Evolutionary conservation across 1,284 basidiomycete species (phyloP).

Genomic region (Microbotryum silenes-acaulis): DNA sequence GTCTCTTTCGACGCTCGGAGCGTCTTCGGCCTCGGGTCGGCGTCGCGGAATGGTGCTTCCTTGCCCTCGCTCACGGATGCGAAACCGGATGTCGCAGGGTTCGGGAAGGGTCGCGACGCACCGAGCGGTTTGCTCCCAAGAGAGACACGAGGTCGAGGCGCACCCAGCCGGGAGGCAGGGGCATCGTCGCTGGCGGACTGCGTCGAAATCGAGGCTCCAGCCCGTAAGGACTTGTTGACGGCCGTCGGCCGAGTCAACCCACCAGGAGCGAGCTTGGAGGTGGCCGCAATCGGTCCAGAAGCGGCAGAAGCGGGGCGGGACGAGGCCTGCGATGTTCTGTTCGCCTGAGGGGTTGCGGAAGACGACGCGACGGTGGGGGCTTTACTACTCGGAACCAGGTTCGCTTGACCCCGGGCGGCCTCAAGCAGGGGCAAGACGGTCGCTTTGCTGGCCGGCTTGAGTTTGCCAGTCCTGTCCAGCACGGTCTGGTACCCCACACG

Average conservation of each 20-base stretch:
- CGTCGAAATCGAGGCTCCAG: slow-evolving; percentile 18
- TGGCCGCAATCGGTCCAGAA: slow-evolving; percentile 35
- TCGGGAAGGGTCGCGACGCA: slow-evolving; percentile 36
- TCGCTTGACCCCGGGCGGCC: slow-evolving; percentile 42
- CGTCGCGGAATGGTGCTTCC: slow-evolving; percentile 57
- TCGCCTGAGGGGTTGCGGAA: neutral
- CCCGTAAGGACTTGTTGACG: slow-evolving; percentile 12
- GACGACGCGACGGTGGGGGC: too few species aligned
- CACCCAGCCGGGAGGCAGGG: slow-evolving; percentile 8
- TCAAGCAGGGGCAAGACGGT: slow-evolving; percentile 84
- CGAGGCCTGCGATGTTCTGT: neutral
- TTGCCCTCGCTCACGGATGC: slow-evolving; percentile 49
- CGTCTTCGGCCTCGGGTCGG: slow-evolving; percentile 64
- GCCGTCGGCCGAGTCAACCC: slow-evolving; percentile 14
- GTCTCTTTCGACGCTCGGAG: slow-evolving; percentile 66
- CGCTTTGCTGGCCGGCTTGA: slow-evolving; percentile 85
- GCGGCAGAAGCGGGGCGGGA: slow-evolving; percentile 18
- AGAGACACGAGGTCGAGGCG: slow-evolving; percentile 34
- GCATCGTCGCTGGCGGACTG: slow-evolving; percentile 10
- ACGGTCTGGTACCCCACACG: slow-evolving; percentile 77
- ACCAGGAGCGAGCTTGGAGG: slow-evolving; percentile 46
- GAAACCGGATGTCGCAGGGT: slow-evolving; percentile 35
- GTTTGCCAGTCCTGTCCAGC: slow-evolving; percentile 69
- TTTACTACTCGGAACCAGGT: slow-evolving; percentile 9
- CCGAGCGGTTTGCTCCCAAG: slow-evolving; percentile 26